These are phyloP conservation scores for Cyberlindnera maritima DNA, from an alignment of 805 yeast species.

Conservation along the genomic window DNA sequence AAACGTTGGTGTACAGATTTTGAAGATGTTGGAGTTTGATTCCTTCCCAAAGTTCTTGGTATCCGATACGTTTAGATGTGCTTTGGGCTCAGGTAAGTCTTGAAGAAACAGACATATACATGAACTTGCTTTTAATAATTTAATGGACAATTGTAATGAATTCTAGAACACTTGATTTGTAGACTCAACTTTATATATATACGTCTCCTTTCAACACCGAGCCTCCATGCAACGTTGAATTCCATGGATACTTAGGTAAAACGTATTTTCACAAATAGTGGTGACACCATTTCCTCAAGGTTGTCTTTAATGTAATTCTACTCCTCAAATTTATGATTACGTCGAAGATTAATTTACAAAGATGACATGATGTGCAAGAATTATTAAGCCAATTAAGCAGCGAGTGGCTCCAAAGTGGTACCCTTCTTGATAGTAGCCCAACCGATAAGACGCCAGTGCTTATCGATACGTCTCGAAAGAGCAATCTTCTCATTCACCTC, in stretches of 20 bases:
- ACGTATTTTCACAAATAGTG: too few relatives aligned
- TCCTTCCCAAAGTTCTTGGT: conserved; percentile 67
- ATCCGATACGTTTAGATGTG: conserved; percentile 38
- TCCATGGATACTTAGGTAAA: too few relatives aligned
- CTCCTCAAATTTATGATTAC: too few relatives aligned
- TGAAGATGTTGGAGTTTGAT: conserved; percentile 65
- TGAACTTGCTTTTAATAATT: too few relatives aligned
- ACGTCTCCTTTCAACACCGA: too few relatives aligned
- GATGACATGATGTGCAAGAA: conserved; percentile 6
- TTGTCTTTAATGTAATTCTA: too few relatives aligned
- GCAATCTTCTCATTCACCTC: conserved; percentile 98
- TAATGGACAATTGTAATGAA: too few relatives aligned
- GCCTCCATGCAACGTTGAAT: too few relatives aligned
- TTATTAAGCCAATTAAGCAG: conserved; percentile 24
- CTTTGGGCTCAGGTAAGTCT: conserved; percentile 11
- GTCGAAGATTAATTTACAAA: not conserved
- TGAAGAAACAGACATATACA: not conserved
- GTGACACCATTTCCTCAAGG: too few relatives aligned
- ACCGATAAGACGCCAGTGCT: conserved; percentile 99
- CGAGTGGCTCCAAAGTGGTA: conserved; percentile 72
- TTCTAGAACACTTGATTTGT: too few relatives aligned
- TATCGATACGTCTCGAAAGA: conserved; percentile 96
- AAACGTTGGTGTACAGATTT: conserved; percentile 48
- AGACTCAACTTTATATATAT: too few relatives aligned
- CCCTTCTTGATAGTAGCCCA: conserved; percentile 99